phyloP scores from a whole-genome alignment of 768 basidiomycete species.

The button mushroom (Agaricus bisporus) region DNA sequence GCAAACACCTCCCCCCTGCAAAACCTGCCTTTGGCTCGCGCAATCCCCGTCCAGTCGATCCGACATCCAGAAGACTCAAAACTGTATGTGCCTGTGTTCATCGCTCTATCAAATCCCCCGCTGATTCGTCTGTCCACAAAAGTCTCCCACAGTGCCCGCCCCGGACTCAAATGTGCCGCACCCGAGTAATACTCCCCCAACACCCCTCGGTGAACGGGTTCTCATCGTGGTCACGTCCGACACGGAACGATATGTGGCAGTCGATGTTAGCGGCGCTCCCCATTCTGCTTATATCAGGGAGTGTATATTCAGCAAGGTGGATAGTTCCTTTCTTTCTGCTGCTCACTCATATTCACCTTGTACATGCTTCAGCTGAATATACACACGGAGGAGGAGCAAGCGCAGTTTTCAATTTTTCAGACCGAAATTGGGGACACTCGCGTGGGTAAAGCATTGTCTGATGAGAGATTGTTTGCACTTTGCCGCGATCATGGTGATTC shows the following conservation, averaged over 20 bases:
- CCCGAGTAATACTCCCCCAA: constrained; percentile 16
- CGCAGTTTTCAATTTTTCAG: constrained; percentile 73
- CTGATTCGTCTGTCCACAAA: constrained; percentile 12
- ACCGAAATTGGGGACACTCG: constrained; percentile 82
- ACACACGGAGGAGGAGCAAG: constrained; percentile 73
- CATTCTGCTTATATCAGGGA: constrained; percentile 70
- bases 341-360: neutral
- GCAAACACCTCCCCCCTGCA: constrained; percentile 28
- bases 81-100: constrained; percentile 23
- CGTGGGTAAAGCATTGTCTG: constrained; percentile 64
- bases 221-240: constrained; percentile 70
- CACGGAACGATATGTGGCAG: constrained; percentile 67
- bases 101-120: constrained; percentile 18
- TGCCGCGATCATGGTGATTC: constrained; percentile 71
- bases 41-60: constrained; percentile 15
- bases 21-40: constrained; percentile 26
- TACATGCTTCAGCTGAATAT: constrained; percentile 56
- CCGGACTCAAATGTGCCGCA: constrained; percentile 27
- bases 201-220: constrained; percentile 29
- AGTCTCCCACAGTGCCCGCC: constrained; percentile 36
- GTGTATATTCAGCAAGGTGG: constrained; percentile 73
- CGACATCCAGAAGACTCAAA: constrained; percentile 21
- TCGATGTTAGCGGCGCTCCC: constrained; percentile 63
- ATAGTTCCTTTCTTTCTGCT: constrained; percentile 15
- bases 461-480: constrained; percentile 65